These are phyloP conservation scores for Epithele typhae DNA, from an alignment of 768 basidiomycete species.

Conservation along the genomic window DNA sequence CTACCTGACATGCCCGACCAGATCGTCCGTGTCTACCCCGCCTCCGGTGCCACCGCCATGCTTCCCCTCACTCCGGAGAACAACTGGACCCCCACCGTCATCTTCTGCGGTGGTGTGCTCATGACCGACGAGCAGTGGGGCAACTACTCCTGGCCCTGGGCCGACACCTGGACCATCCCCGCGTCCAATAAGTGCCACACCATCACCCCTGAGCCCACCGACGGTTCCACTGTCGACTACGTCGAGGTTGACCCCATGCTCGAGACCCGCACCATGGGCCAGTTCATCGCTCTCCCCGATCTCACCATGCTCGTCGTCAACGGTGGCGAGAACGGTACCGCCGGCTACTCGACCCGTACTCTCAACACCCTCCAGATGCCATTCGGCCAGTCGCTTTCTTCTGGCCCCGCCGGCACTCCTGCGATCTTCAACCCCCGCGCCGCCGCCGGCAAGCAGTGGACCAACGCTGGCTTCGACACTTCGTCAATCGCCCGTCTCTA, in stretches of 20 bases:
- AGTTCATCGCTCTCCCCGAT: constrained; percentile 81
- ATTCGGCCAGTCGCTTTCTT: constrained; percentile 66
- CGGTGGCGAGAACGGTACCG: constrained; percentile 82
- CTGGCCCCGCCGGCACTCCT: constrained; percentile 76
- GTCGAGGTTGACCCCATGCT: constrained; percentile 72
- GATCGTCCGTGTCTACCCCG: constrained; percentile 84
- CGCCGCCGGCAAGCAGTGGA: constrained; percentile 70
- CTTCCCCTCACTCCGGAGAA: constrained; percentile 87
- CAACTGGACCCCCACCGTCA: constrained; percentile 76
- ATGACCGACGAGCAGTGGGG: constrained; percentile 74
- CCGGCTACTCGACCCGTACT: constrained; percentile 67
- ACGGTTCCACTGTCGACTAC: constrained; percentile 58
- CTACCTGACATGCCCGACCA: constrained; percentile 70
- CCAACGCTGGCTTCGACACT: constrained; percentile 54
- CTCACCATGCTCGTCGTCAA: constrained; percentile 78
- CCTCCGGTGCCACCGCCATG: constrained; percentile 85
- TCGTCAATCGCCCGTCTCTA: constrained; percentile 79
- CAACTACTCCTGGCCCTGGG: constrained; percentile 67
- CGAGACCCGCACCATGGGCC: constrained; percentile 83
- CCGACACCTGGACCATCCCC: constrained; percentile 70
- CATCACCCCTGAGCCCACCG: constrained; percentile 80
- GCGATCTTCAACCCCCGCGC: constrained; percentile 79
- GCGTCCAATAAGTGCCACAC: constrained; percentile 73
- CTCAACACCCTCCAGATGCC: constrained; percentile 49
- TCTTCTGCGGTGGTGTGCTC: constrained; percentile 89